Evolutionary conservation across 495 filamentous ascomycete genomes (phyloP), one percentile per base, ranked within the genome.

Genomic region (Penicillium ochrochloron): DNA sequence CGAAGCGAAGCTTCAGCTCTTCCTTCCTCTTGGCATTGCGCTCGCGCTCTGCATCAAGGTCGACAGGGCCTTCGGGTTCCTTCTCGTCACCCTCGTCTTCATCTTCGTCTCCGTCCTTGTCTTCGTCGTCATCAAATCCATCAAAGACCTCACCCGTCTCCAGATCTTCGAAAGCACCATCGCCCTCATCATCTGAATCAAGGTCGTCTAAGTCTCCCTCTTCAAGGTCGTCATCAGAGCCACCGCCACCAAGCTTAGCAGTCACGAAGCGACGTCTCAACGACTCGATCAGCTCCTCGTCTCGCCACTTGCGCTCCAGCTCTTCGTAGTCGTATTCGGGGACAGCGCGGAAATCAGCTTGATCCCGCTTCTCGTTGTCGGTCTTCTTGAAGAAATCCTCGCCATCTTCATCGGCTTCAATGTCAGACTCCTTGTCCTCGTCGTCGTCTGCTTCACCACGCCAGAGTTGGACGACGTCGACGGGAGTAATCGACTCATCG

Each of bases 11-110:
- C 66, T 92, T 93, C 41, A 99, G 82, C 73, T 98, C 96, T 77
- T 97, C 95, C 75, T 98, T 99, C 68, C 88, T 85, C 59, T 89
- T 86, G 0, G 95, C 95, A 69, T 98, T 99, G 70, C 85, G 90
- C 69, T 93, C 92, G 61, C 95, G 90, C 76, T 99, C 95, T 3
- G 88, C 90, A 72, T 92, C 91, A 29, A 96, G 70, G 35, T 85
- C 85, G 11, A 76, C 67, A 14, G 79, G 71, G 62, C 74, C 66
- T 37, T 78, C 71, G 15, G 67, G 46, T 39, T 73, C 68, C 39
- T 70, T 70, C 11, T 72, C 67, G 35, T 37, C 66, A 14, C 12
- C 50, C 52, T 75, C 70, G 34, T 70, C 71, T 17, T 70, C 66
- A n/a, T 53, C 66, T 27, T 73, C 73, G 8, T 62, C 66, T 2